Evolutionary conservation across 164 flowering plant species (phyloP), one percentile per base, ranked within the genome.

Genomic region (Annona cherimola): DNA sequence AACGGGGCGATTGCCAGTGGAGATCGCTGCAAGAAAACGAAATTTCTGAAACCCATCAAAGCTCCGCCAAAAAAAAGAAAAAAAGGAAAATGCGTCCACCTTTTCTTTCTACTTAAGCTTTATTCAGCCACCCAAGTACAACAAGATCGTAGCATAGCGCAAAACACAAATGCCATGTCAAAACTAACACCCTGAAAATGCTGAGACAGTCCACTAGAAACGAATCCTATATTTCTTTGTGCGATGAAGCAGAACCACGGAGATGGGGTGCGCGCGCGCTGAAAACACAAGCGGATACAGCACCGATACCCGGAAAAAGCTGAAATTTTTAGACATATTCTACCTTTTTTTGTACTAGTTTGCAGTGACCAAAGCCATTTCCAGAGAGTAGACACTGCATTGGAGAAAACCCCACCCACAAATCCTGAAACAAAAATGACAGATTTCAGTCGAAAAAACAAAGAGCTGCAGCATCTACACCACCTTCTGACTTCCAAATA

Each of bases 331-430:
- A 43, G 39, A 19, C 18, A 40, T 35, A 14, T 16, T 50, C 8
- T 66, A 92, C 97, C 92, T 79, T 91, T 85, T 80, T 90, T 92
- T 68, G 91, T 82, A 55, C 86, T 81, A 42, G 92, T 42, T 79
- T 84, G 86, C 68, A 94, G 78, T 26, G 97, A 92, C 88, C 88
- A 86, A 9, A 87, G 6, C 94, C 92, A 86, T 79, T 90, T 94
- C 86, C 88, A 79, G 41, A 86, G 74, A 74, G 73, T 80, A 71
- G 96, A 76, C 11, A 86, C 74, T 45, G 82, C 86, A 81, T 84
- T 88, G 57, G 98, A 86, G 76, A 89, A 63, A 74, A 88, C 75
- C 82, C 92, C 90, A 80, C 79, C 80, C n/a, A 92, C 87, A 79
- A 94, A 84, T 81, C 80, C 98, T 94, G 85, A 77, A 77, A 68